Evolutionary conservation across 2,329 filamentous ascomycete species (phyloP), one percentile per base, ranked within the genome.

Genomic region (Pochonia chlamydosporia): DNA sequence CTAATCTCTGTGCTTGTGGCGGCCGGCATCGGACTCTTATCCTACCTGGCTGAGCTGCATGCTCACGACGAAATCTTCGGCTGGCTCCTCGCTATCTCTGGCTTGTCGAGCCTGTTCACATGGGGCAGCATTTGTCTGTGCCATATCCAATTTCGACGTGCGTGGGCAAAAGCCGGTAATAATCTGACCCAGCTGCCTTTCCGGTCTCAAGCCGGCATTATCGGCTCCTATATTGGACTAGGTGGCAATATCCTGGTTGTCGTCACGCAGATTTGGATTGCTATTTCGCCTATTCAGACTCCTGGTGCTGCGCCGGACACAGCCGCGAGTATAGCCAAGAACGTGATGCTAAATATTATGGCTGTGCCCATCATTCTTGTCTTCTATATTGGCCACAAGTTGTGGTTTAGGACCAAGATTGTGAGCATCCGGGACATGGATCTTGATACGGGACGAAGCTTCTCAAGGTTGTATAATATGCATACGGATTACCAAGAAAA

Each of bases 91-190:
- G 79, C 86, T 49, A 75, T 89, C 41, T 87, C 84, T 1, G 86
- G 83, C 41, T 75, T 90, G 20, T 85, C 83, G 9, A 84, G 79
- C 40, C 78, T 89, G 61, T 87, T 91, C 70, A 90, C 85, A 5
- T 91, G 87, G 87, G 80, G 76, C 47, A 87, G 86, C 54, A 92
- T 96, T 64, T 95, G 89, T 64, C 70, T 95, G n/a, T 81, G 85
- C 21, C 91, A 96, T 67, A 95, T 96, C 61, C 89, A 90, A 47
- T 96, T 96, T 78, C 88, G 91, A 53, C 70, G 71, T 23, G 88
- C 84, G n/a, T 95, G 89, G 89, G 74, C 72, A 39, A 60, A 69
- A 11, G 79, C 84, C 51, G 87, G 86, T 39, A 85, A 84, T 62
- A 75, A 71, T n/a, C 71, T 91, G 30, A 73, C 81, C 47, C 87